phyloP scores from a whole-genome alignment of 2,329 filamentous ascomycete species.

The Microcyclospora pomicola region DNA sequence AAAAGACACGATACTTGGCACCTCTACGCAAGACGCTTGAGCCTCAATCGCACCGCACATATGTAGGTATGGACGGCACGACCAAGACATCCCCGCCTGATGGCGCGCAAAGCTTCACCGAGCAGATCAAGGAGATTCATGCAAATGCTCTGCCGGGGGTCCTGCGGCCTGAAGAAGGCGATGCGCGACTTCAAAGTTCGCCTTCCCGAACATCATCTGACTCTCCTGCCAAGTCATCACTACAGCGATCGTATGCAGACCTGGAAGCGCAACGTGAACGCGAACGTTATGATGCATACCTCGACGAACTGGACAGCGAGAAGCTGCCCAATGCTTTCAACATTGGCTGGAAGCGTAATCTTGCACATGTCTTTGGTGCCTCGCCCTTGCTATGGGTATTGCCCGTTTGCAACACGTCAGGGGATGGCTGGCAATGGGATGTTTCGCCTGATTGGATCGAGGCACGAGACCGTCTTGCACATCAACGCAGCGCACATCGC shows the following conservation, averaged over 20 bases:
- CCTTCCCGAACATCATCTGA: conserved; percentile 17
- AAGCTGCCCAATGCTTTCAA: conserved; percentile 90
- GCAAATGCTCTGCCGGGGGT: conserved; percentile 69
- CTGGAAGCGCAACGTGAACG: conserved; percentile 51
- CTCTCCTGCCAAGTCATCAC: conserved; percentile 33
- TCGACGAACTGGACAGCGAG: conserved; percentile 78
- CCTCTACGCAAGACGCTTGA: conserved; percentile 61
- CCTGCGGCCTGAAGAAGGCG: conserved; percentile 69
- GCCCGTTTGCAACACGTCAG: conserved; percentile 71
- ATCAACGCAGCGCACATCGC: conserved; percentile 27
- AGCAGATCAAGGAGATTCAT: conserved; percentile 64
- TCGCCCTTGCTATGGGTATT: conserved; percentile 60
- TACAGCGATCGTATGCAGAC: conserved; percentile 35
- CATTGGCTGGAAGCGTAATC: conserved; percentile 67
- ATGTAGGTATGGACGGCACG: conserved; percentile 32
- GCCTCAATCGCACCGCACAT: conserved; percentile 11
- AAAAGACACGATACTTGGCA: conserved; percentile 87
- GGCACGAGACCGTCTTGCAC: conserved; percentile 42
- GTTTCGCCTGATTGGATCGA: conserved; percentile 65
- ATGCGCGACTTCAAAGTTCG: conserved; percentile 30
- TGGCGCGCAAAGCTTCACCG: not conserved
- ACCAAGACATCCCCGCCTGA: not conserved
- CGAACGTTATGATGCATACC: conserved; percentile 61
- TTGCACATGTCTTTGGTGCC: conserved; percentile 69
- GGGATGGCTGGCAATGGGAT: conserved; percentile 93